A percentile compares a stretch with the other conserved stretches of the same genome.
phyloP scores from a whole-genome alignment of 23 red algal genomes.

The Pyropia yezoensis region DNA sequence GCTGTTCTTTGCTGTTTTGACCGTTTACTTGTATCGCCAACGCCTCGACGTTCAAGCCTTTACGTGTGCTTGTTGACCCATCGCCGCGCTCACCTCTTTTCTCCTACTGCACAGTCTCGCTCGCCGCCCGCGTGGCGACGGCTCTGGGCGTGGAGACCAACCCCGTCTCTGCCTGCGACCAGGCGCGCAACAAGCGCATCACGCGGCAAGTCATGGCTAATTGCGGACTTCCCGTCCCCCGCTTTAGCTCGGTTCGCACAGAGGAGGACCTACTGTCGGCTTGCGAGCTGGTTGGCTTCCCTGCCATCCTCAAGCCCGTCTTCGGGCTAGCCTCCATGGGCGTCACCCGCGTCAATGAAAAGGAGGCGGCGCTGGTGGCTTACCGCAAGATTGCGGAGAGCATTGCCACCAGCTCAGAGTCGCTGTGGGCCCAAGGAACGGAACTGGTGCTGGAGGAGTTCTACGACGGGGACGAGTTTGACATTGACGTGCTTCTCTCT shows the following conservation, averaged over 20 bases:
- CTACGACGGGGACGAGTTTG: constrained; percentile 97
- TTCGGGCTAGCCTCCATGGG: constrained; percentile 87
- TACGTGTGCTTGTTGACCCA: no score
- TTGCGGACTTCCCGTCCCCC: constrained; percentile 56
- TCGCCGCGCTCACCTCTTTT: no score
- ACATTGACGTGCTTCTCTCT: constrained; percentile 80
- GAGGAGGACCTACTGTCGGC: constrained; percentile 50
- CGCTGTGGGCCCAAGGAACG: constrained; percentile 78
- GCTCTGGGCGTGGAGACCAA: constrained; percentile 52
- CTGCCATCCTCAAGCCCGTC: constrained; percentile 79
- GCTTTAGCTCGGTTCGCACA: constrained; percentile 27
- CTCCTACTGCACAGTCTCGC: constrained; percentile 4
- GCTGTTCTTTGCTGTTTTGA: no score
- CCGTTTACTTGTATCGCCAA: no score
- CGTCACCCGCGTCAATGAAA: constrained; percentile 35
- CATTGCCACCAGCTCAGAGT: constrained; percentile 40
- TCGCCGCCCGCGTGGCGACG: constrained; percentile 71
- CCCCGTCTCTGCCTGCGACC: constrained; percentile 49
- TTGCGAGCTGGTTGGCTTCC: constrained; percentile 77
- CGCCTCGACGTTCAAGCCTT: no score
- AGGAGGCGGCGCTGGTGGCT: constrained; percentile 19
- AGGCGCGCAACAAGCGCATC: constrained; percentile 73
- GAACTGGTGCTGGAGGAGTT: constrained; percentile 93
- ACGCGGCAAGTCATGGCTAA: constrained; percentile 75
- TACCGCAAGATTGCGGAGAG: constrained; percentile 32